phyloP scores from a whole-genome alignment of 169 alveolate species.

The Nephromyces sp. region DNA sequence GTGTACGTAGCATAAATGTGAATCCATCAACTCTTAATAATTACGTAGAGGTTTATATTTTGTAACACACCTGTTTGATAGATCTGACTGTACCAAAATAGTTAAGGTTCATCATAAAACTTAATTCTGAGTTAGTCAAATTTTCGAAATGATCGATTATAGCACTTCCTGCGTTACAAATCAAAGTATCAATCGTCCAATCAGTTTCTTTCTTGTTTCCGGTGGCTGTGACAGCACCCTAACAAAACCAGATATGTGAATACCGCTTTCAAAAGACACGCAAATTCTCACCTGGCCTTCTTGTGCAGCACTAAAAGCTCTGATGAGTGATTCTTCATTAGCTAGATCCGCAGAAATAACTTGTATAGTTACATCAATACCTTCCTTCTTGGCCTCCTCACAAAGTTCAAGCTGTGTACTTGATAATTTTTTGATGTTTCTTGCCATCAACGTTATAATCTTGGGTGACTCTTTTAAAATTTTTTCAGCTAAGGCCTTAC shows the following conservation, averaged over 20 bases:
- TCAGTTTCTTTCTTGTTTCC: not conserved
- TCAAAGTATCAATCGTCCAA: not conserved
- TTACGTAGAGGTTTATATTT: not conserved
- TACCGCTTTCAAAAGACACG: not conserved
- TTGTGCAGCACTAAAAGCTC: not conserved
- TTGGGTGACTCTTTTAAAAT: not conserved
- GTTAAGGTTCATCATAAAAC: not conserved
- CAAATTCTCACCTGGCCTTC: not conserved
- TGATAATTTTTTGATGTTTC: not conserved
- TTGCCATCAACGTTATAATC: not conserved
- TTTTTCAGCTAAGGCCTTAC: not conserved
- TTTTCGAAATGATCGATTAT: not conserved
- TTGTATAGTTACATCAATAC: not conserved
- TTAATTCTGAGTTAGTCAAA: not conserved
- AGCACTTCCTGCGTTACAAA: not conserved
- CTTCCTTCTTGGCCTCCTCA: not conserved
- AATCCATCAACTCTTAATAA: not conserved
- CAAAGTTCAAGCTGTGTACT: not conserved
- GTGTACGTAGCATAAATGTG: not conserved
- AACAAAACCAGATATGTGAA: too few relatives aligned
- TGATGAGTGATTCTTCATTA: not conserved
- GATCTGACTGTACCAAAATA: not conserved
- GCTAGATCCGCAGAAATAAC: not conserved
- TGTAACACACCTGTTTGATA: not conserved
- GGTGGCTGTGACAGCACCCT: not conserved